phyloP scores from a whole-genome alignment of 2,329 filamentous ascomycete species.

The Fusarium lateritium region DNA sequence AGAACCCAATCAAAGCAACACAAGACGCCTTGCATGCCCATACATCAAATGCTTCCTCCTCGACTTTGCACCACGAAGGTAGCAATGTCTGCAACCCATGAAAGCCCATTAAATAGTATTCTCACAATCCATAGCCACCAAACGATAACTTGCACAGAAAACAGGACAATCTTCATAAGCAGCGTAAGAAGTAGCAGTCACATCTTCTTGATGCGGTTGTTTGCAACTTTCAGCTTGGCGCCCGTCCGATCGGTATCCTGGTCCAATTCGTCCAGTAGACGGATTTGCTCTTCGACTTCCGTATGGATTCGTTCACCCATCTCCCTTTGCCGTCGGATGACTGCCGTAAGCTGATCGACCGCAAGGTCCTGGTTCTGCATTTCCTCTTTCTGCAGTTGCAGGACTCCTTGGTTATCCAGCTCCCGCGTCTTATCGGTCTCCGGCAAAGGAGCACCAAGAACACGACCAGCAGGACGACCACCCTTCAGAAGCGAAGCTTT shows the following conservation, averaged over 20 bases:
- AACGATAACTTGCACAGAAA: conserved; percentile 49
- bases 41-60: conserved; percentile 21
- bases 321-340: conserved; percentile 80
- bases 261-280: conserved; percentile 77
- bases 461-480: conserved; percentile 67
- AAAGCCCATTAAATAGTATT: conserved; percentile 41
- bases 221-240: conserved; percentile 81
- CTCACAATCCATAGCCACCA: conserved; percentile 52
- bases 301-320: conserved; percentile 83
- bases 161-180: conserved; percentile 49
- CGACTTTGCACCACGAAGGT: conserved; percentile 46
- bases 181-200: conserved; percentile 55
- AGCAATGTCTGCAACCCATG: conserved; percentile 50
- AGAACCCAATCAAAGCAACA: conserved; percentile 19
- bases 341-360: conserved; percentile 76
- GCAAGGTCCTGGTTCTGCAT: conserved; percentile 83
- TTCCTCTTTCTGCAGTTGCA: conserved; percentile 81
- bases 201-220: conserved; percentile 78
- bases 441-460: conserved; percentile 79
- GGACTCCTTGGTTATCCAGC: conserved; percentile 80
- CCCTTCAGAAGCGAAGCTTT: conserved; percentile 64
- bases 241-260: conserved; percentile 76
- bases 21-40: conserved; percentile 40
- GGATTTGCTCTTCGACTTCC: conserved; percentile 79
- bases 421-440: conserved; percentile 85